These are phyloP conservation scores for Penicillium argentinense DNA, from an alignment of 495 filamentous ascomycete species.

Conservation along the genomic window DNA sequence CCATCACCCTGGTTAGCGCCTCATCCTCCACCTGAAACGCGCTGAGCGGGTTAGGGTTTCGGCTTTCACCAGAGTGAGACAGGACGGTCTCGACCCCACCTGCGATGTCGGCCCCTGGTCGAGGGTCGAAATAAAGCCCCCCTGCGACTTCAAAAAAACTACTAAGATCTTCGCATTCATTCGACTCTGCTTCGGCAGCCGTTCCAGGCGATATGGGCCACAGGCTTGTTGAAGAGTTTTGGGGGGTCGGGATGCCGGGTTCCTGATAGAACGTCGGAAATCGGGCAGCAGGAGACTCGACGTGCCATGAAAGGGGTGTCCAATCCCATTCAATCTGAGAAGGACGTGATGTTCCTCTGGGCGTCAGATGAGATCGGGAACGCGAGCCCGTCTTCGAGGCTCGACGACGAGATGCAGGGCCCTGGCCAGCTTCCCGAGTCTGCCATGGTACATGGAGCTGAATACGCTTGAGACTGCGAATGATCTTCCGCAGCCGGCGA, in stretches of 20 bases:
- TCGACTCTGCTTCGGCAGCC: slow-evolving; percentile 13
- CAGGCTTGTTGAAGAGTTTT: background rate
- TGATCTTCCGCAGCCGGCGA: slow-evolving; percentile 40
- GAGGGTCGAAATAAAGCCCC: slow-evolving; percentile 36
- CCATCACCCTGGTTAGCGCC: slow-evolving; percentile 42
- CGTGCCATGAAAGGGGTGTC: slow-evolving; percentile 1
- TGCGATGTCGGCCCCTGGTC: slow-evolving; percentile 7
- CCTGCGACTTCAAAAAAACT: slow-evolving; percentile 48
- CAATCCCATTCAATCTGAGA: too few relatives aligned
- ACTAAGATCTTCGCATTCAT: slow-evolving; percentile 41
- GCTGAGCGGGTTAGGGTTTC: slow-evolving; percentile 20
- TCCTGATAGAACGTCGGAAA: slow-evolving; percentile 8
- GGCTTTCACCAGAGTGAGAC: slow-evolving; percentile 2
- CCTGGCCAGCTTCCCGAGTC: background rate
- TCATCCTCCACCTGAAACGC: slow-evolving; percentile 44
- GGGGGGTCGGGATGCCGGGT: slow-evolving; percentile 8
- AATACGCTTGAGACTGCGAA: slow-evolving; percentile 38
- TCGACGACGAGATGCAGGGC: background rate
- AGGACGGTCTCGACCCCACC: slow-evolving; percentile 13
- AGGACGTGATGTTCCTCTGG: too few relatives aligned
- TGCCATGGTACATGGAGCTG: slow-evolving; percentile 18
- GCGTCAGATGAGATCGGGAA: too few relatives aligned
- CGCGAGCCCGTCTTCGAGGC: background rate
- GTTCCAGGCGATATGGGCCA: slow-evolving; percentile 27
- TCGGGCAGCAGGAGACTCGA: slow-evolving; percentile 3